Conservation (phyloP, 306 rosid genomes). For the Gastrolobium bilobum region DNA sequence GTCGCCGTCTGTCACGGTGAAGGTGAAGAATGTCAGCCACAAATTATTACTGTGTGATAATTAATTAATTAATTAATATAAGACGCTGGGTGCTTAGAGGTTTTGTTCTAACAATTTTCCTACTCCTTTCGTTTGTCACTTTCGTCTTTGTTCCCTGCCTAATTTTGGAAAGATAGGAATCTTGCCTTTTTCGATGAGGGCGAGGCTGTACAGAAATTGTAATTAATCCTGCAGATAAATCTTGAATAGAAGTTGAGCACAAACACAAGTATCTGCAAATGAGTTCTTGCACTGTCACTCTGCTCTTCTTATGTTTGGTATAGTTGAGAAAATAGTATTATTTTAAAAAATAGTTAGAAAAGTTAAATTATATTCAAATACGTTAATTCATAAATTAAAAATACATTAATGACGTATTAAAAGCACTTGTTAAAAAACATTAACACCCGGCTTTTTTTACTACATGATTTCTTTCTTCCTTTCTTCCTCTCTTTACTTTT, state of each 20-base stretch:
- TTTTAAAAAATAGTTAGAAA: too few species aligned
- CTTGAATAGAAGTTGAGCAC: not conserved
- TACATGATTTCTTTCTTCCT: not conserved
- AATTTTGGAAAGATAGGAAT: not conserved
- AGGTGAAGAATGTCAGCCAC: constrained; percentile 39
- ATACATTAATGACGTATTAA: too few species aligned
- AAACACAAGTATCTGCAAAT: too few species aligned
- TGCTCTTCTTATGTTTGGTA: not conserved
- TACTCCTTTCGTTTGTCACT: not conserved
- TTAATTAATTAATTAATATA: not conserved
- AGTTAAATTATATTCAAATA: too few species aligned
- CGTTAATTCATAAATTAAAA: too few species aligned
- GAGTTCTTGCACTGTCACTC: not conserved
- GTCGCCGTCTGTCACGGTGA: constrained; percentile 26
- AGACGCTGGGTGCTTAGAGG: not conserved
- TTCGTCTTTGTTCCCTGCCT: constrained; percentile 9
- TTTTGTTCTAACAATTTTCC: not conserved
- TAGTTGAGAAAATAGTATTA: too few species aligned
- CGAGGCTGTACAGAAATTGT: constrained; percentile 35
- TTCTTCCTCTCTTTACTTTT: not conserved
- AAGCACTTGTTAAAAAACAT: too few species aligned
- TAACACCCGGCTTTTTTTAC: too few species aligned
- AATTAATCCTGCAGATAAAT: not conserved
- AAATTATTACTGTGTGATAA: not conserved
- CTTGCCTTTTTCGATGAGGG: not conserved